Percentiles rank a stretch among this genome's conserved stretches.
Evolutionary conservation across 2,329 filamentous ascomycete genomes (phyloP).

Genomic region (Aurifilum marmelostoma): DNA sequence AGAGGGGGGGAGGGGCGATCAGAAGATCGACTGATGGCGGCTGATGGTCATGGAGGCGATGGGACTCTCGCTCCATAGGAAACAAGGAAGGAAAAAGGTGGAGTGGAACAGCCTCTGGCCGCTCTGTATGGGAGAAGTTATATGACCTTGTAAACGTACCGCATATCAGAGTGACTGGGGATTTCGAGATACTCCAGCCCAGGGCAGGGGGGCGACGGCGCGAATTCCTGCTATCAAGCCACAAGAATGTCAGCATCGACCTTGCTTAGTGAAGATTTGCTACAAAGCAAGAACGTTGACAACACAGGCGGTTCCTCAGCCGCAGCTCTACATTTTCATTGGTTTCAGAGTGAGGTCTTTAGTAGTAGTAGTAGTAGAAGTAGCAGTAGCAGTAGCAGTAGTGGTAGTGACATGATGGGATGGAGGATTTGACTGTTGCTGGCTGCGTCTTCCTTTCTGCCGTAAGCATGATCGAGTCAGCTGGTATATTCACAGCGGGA

Average conservation of each 20-base stretch:
- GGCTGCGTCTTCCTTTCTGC: slow-evolving; percentile 13
- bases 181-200: slow-evolving; percentile 60
- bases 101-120: neutral
- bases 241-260: slow-evolving; percentile 36
- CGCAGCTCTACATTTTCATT: slow-evolving; percentile 24
- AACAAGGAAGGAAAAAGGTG: too few relatives aligned
- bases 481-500: slow-evolving; percentile 1
- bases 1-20: neutral
- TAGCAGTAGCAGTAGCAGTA: too few relatives aligned
- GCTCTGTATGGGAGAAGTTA: neutral
- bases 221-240: slow-evolving; percentile 54
- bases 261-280: slow-evolving; percentile 5
- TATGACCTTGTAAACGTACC: slow-evolving; percentile 46
- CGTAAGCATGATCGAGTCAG: slow-evolving; percentile 17
- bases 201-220: slow-evolving; percentile 53
- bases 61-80: neutral
- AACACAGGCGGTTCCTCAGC: neutral
- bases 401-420: slow-evolving; percentile 6
- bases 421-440: slow-evolving; percentile 10
- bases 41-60: neutral
- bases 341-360: slow-evolving; percentile 12
- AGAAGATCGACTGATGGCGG: neutral
- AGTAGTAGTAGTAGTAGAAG: neutral
- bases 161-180: slow-evolving; percentile 56
- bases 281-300: slow-evolving; percentile 8